Evolutionary conservation across 1,284 basidiomycete species (phyloP), one percentile per base, ranked within the genome.

Genomic region (Schizophyllum commune): DNA sequence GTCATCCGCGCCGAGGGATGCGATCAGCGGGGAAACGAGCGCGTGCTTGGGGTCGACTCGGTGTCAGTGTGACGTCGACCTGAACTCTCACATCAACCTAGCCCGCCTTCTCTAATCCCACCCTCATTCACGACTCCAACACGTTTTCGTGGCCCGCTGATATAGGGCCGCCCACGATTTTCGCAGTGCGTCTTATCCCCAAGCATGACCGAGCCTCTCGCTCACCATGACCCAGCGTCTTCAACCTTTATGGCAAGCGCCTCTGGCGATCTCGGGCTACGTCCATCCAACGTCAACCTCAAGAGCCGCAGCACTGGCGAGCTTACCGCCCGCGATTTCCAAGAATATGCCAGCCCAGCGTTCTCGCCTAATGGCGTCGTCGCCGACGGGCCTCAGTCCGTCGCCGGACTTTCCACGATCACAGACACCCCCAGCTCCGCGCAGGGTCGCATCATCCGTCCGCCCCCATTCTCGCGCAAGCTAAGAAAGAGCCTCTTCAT

Each of bases 401-500:
- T 47, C 39, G 17, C 13, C 39, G 39, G 39, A 11, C 9, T 47
- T 13, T 47, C 39, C 39, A 47, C 39, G 9, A 47, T 17, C 13
- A 47, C 39, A 47, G 39, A 47, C 39, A 47, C 39, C 17, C 13
- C 17, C 39, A 47, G 39, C 39, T 11, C 39, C 13, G 39, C 39
- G 39, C 39, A 47, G 17, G 13, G 13, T 13, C 56, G 56, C 34
- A 27, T 27, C 39, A 11, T 61, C 21, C 60, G 60, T 5, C 60
- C 60, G 1, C 60, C 59, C 3, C 62, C 62, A 21, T 63, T 63
- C 47, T 60, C 59, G n/a, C 47, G 62, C 20, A 57, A 58, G 27
- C 19, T 63, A 19, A 63, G 27, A 1, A 52, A 53, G 20, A 51
- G 39, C 11, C 52, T 63, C 1, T 66, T 78, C 11, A 75, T 79